Evolutionary conservation across 768 basidiomycete species (phyloP).

Genomic region (Boletus reticulatus): DNA sequence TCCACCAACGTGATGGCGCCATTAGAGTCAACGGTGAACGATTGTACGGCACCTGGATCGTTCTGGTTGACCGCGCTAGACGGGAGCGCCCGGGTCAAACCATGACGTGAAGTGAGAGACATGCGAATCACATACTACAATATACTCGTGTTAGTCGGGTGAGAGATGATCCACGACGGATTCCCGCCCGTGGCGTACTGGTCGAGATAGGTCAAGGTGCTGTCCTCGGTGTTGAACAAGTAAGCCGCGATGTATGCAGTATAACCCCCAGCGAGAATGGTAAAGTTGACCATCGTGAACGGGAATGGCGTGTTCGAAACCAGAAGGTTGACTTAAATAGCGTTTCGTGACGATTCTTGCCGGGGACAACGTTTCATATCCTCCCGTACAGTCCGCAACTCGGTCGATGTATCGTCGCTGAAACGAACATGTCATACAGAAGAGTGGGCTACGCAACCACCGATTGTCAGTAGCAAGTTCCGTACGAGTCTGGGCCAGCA

Average conservation of each 20-base stretch:
- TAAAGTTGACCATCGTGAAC: conserved; percentile 58
- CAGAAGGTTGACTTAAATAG: too few relatives aligned
- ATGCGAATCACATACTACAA: conserved; percentile 50
- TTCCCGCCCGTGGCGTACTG: conserved; percentile 43
- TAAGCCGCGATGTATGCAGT: conserved; percentile 60
- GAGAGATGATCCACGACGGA: conserved; percentile 59
- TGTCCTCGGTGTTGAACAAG: conserved; percentile 52
- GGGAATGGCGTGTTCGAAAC: not conserved
- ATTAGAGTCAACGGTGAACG: conserved; percentile 47
- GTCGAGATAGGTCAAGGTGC: conserved; percentile 44
- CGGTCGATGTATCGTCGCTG: too few relatives aligned
- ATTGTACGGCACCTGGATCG: conserved; percentile 45
- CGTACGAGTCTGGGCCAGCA: too few relatives aligned
- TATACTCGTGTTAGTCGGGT: conserved; percentile 55
- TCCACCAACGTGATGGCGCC: conserved; percentile 47
- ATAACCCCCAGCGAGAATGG: conserved; percentile 68
- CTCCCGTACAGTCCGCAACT: too few relatives aligned
- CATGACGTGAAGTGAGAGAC: not conserved
- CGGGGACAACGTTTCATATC: not conserved
- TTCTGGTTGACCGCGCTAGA: conserved; percentile 61
- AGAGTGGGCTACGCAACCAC: too few relatives aligned
- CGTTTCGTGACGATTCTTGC: too few relatives aligned
- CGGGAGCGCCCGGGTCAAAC: not conserved
- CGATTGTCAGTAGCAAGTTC: too few relatives aligned
- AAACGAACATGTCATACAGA: too few relatives aligned